Evolutionary conservation across 73 alveolate genomes (phyloP).

Genomic region (Paramecium tetraurelia): DNA sequence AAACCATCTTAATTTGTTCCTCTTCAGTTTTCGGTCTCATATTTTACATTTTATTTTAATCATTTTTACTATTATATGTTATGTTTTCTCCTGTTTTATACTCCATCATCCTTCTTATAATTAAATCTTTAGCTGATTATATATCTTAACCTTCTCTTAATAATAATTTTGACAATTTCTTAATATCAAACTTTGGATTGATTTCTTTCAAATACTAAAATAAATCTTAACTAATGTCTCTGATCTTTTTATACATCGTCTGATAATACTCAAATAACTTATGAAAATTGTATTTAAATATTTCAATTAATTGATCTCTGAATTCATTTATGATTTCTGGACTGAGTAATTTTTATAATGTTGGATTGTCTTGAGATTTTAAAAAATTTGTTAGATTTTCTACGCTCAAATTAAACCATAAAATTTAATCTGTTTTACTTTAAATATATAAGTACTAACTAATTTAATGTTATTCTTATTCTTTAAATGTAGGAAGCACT

Average conservation of each 20-base stretch:
- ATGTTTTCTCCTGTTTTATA: constrained; percentile 26
- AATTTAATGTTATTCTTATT: neutral
- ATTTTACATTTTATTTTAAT: neutral
- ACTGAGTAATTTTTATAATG: neutral
- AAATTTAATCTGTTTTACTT: constrained; percentile 46
- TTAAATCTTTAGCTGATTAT: neutral
- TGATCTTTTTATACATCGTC: neutral
- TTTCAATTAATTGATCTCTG: neutral
- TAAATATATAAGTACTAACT: constrained; percentile 1
- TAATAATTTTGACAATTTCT: neutral
- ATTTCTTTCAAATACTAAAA: neutral
- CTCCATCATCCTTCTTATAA: constrained; percentile 22
- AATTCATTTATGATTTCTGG: neutral
- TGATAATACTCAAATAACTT: neutral
- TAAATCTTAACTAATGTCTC: neutral
- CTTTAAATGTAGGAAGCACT: neutral
- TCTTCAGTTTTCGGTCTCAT: constrained; percentile 32
- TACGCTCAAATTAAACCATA: constrained; percentile 12
- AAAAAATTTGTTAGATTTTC: neutral
- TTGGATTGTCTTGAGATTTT: neutral
- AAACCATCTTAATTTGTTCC: neutral
- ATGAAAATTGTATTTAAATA: neutral
- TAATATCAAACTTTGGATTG: constrained; percentile 24
- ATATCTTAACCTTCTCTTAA: constrained; percentile 31
- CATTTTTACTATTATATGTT: neutral